Conservation (phyloP, 1,139 yeast species). For the Yamadazyma spencermartinsiae region DNA sequence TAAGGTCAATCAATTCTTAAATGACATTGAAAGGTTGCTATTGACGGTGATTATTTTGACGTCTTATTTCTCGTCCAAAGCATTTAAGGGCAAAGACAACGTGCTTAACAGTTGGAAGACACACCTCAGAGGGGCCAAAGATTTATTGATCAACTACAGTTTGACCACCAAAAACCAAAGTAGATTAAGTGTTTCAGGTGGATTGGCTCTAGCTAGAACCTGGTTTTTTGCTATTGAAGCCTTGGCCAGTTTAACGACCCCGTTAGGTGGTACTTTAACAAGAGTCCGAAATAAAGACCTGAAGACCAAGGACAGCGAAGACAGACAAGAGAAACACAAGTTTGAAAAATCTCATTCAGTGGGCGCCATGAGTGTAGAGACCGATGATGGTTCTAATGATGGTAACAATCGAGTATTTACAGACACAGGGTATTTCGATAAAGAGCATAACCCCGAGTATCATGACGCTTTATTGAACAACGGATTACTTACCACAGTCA, state of each 20-base stretch:
- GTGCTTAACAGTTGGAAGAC: constrained; percentile 36
- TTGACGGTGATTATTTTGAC: constrained; percentile 41
- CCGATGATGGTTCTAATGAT: constrained; percentile 15
- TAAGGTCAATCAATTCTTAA: constrained; percentile 18
- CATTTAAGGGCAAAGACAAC: constrained; percentile 18
- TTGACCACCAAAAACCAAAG: constrained; percentile 19
- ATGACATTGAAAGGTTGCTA: constrained; percentile 39
- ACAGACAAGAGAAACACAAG: constrained; percentile 1
- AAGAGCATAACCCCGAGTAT: constrained; percentile 29
- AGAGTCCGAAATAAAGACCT: constrained; percentile 7
- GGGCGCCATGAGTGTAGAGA: constrained; percentile 9
- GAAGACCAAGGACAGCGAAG: not conserved
- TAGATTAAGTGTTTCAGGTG: constrained; percentile 25
- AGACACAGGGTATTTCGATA: constrained; percentile 37
- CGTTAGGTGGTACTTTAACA: constrained; percentile 33
- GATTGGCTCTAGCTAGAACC: constrained; percentile 44
- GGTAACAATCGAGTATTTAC: constrained; percentile 24
- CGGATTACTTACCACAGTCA: constrained; percentile 26
- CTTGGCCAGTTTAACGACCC: constrained; percentile 33
- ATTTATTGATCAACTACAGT: constrained; percentile 35
- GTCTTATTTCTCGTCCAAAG: constrained; percentile 37
- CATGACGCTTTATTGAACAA: constrained; percentile 32
- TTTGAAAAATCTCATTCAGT: constrained; percentile 6
- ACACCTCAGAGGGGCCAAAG: constrained; percentile 44
- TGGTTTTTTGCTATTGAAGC: constrained; percentile 48